Base-by-base conservation (phyloP, 805 yeast genomes). In the Saccharomycopsis oosterbeekiorum region DNA sequence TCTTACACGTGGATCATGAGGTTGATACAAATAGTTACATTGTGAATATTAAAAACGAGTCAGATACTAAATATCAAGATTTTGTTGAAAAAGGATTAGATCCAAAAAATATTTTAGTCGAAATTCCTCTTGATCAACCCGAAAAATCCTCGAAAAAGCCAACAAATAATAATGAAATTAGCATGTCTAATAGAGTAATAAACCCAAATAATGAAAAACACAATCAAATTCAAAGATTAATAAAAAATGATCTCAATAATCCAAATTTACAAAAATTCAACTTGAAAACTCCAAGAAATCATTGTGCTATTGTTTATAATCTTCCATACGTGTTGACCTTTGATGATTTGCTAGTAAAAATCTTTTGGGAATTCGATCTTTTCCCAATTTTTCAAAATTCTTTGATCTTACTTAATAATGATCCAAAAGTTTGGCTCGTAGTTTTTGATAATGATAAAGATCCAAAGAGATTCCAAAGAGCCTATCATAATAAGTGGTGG, bases 311-410 rank as follows among this genome's bases (percentile, higher is more conserved):
- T 4, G 59, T 60, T 14, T 59, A 63, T 50, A 59, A 59, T 47
- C 53, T 64, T 14, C 66, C 66, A 6, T 55, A 55, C 26, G 43
- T 42, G 15, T 36, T 61, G 14, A 47, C 37, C 39, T 37, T 24
- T 12, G 41, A 39, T 12, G 60, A 59, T 15, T 17, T 64, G 4
- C 40, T 58, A 15, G 51, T 53, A 10, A 42, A 55, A 17, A 53
- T 59, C 12, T 56, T 64, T n/a, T 61, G 64, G 64, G 56, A 59
- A 15, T 61, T 56, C 21, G 64, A 59, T 17, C 47, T 63, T 37
- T 60, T 57, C 50, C 64, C 65, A 15, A 59, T 58, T 53, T 50
- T 29, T 17, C 14, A 40, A 21, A 51, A 55, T 17, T 60, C 64
- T 14, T 42, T 63, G 15, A 17, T 43, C 12, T 39, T 60, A 34